Percentiles rank a stretch among this genome's conserved stretches.
Evolutionary conservation across 768 basidiomycete species (phyloP).

Genomic region (Hortiboletus flavorubellus): DNA sequence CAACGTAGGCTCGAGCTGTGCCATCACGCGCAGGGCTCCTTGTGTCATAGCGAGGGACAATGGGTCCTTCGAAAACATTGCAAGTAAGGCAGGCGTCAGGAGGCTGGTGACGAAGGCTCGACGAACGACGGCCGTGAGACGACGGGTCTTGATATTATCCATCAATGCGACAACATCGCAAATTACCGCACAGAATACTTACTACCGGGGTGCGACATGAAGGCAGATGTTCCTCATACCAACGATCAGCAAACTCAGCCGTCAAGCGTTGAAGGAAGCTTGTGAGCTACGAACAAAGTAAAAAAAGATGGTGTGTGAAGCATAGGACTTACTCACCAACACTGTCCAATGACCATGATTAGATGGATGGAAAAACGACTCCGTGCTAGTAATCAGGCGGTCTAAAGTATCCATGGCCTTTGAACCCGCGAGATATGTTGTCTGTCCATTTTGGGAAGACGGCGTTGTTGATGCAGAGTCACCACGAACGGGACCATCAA

Average conservation of each 20-base stretch:
- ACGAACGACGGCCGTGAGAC: conserved; percentile 78
- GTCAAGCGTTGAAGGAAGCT: conserved; percentile 78
- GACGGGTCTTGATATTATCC: conserved; percentile 47
- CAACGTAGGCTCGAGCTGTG: conserved; percentile 75
- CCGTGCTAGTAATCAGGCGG: conserved; percentile 85
- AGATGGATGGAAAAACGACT: conserved; percentile 94
- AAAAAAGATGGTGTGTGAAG: neutral
- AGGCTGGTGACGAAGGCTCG: conserved; percentile 78
- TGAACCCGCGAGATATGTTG: conserved; percentile 74
- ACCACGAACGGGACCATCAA: conserved; percentile 65
- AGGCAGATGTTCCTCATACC: conserved; percentile 71
- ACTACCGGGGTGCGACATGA: conserved; percentile 79
- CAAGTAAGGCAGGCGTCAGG: conserved; percentile 81
- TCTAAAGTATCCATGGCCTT: conserved; percentile 86
- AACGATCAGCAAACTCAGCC: conserved; percentile 76
- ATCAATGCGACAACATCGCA: neutral
- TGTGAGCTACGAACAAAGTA: conserved; percentile 48
- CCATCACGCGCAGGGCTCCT: conserved; percentile 71
- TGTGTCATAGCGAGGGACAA: conserved; percentile 80
- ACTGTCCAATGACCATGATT: conserved; percentile 84
- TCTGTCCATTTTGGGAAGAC: conserved; percentile 47
- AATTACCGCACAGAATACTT: conserved; percentile 1
- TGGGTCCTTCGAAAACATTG: conserved; percentile 88
- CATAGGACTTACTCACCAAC: conserved; percentile 14
- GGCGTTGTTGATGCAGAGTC: conserved; percentile 59